Evolutionary conservation across 371 early-diverging fungal species (phyloP).

Genomic region (Capillidium heterosporum): DNA sequence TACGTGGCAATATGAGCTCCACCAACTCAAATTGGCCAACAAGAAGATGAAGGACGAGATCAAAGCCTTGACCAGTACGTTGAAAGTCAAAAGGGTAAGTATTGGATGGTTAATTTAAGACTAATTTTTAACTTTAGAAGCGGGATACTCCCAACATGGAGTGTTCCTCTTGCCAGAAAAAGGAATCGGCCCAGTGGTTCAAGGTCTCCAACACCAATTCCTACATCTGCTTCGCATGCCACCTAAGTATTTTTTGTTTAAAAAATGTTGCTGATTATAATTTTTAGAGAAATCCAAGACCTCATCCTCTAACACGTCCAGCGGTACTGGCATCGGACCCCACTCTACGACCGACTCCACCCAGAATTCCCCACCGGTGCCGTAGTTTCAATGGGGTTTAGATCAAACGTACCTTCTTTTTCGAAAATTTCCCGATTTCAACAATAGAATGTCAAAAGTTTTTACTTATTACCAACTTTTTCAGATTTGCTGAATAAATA

Average conservation of each 20-base stretch:
- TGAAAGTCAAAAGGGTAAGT: neutral
- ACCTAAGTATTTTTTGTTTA: neutral
- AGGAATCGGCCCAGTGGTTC: neutral
- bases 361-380: neutral
- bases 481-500: no score
- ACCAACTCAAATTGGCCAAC: slow-evolving; percentile 23
- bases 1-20: slow-evolving; percentile 28
- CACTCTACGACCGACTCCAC: neutral
- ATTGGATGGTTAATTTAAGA: neutral
- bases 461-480: no score
- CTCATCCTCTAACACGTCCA: neutral
- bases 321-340: neutral
- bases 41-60: slow-evolving; percentile 17
- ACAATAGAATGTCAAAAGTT: neutral
- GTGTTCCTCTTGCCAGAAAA: neutral
- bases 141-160: neutral
- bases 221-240: neutral
- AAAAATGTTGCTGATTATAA: neutral
- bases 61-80: neutral
- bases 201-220: neutral
- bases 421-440: neutral
- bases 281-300: neutral
- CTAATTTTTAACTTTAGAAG: neutral
- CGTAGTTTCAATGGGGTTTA: neutral
- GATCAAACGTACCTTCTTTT: neutral